These are phyloP conservation scores for Aureobasidium sp. DNA, from an alignment of 2,329 filamentous ascomycete genomes.

Conservation along the genomic window DNA sequence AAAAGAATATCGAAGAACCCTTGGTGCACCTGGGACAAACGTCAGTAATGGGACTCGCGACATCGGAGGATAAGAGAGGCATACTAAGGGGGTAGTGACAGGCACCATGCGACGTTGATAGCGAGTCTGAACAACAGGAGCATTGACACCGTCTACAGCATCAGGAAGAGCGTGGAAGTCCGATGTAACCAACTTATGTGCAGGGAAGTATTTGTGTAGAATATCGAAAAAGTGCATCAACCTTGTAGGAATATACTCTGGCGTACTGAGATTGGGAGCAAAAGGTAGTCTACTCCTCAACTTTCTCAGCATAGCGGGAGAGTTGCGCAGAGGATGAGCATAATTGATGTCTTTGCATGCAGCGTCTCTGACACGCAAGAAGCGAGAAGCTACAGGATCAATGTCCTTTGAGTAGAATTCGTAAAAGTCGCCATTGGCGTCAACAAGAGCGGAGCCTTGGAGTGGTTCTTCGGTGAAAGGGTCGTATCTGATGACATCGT, in stretches of 20 bases:
- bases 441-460: constrained; percentile 90
- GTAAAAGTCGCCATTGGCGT: constrained; percentile 87
- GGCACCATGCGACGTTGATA: constrained; percentile 90
- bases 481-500: constrained; percentile 95
- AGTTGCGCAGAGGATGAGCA: constrained; percentile 66
- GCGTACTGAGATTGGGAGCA: constrained; percentile 77
- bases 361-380: constrained; percentile 84
- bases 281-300: constrained; percentile 74
- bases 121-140: constrained; percentile 95
- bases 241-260: constrained; percentile 95
- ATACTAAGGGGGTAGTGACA: constrained; percentile 89
- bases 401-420: constrained; percentile 89
- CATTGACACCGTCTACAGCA: constrained; percentile 85
- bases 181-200: constrained; percentile 86
- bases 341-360: constrained; percentile 67
- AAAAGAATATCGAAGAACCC: constrained; percentile 99
- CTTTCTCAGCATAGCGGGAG: constrained; percentile 61
- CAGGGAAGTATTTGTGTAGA: constrained; percentile 87
- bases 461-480: constrained; percentile 81
- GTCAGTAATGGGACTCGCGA: not conserved
- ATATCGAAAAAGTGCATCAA: constrained; percentile 98
- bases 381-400: constrained; percentile 85
- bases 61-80: constrained; percentile 36
- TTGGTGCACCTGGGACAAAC: constrained; percentile 80
- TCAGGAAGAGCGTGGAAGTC: constrained; percentile 93